A percentile compares a stretch with the other conserved stretches of the same genome.
phyloP scores from a whole-genome alignment of 805 yeast species.

The Yarrowia hollandica region DNA sequence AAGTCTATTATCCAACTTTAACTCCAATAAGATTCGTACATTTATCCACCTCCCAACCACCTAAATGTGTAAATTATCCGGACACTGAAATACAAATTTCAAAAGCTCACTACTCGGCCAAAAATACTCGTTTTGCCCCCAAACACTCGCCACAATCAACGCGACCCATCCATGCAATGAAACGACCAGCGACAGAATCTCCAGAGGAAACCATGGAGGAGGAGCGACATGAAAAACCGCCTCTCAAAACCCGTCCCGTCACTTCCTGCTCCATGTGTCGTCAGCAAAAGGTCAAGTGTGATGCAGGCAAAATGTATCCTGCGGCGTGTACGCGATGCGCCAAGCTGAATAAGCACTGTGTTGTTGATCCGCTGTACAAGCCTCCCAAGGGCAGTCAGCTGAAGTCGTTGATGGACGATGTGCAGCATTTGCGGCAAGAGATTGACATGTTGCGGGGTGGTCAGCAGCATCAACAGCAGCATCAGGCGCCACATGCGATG shows the following conservation, averaged over 20 bases:
- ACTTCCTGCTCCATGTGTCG: constrained; percentile 93
- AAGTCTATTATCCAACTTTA: too few relatives aligned
- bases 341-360: constrained; percentile 75
- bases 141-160: too few relatives aligned
- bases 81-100: too few relatives aligned
- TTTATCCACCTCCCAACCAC: too few relatives aligned
- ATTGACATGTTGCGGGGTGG: constrained; percentile 41
- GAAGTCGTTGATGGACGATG: constrained; percentile 79
- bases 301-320: constrained; percentile 82
- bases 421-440: constrained; percentile 75
- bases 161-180: background rate
- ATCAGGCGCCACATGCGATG: too few relatives aligned
- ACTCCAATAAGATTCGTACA: too few relatives aligned
- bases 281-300: constrained; percentile 91
- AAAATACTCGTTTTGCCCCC: too few relatives aligned
- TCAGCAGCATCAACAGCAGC: background rate
- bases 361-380: constrained; percentile 85
- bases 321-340: constrained; percentile 80
- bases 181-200: constrained; percentile 10
- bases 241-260: constrained; percentile 69
- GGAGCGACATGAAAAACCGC: background rate
- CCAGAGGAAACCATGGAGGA: constrained; percentile 18
- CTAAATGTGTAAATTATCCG: too few relatives aligned
- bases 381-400: constrained; percentile 92
- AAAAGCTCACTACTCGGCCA: too few relatives aligned